phyloP scores from a whole-genome alignment of 2,329 filamentous ascomycete species.

The Cadophora malorum region DNA sequence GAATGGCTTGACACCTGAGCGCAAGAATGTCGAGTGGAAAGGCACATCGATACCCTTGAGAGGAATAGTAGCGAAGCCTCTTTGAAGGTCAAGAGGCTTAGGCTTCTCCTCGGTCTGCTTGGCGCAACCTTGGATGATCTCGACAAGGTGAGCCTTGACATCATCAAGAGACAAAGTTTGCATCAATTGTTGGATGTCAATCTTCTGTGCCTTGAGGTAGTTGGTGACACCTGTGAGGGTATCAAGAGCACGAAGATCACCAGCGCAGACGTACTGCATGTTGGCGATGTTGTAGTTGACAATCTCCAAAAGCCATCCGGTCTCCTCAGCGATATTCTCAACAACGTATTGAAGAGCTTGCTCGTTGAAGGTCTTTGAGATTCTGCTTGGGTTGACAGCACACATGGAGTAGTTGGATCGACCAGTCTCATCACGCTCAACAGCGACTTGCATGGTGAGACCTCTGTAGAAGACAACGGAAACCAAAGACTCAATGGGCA shows the following conservation, averaged over 20 bases:
- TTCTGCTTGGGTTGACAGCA: conserved; percentile 96
- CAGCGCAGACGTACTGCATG: conserved; percentile 77
- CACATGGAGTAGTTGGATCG: conserved; percentile 99
- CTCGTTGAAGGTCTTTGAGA: conserved; percentile 99
- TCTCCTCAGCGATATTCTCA: conserved; percentile 91
- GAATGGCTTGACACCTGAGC: conserved; percentile 99
- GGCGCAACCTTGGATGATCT: conserved; percentile 90
- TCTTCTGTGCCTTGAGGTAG: conserved; percentile 95
- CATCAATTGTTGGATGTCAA: conserved; percentile 94
- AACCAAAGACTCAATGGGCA: conserved; percentile 98
- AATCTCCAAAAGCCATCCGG: conserved; percentile 95
- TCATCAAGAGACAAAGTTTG: conserved; percentile 86
- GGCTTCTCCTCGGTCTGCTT: conserved; percentile 90
- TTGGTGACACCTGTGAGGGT: conserved; percentile 77
- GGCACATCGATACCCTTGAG: conserved; percentile 97
- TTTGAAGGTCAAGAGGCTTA: conserved; percentile 84
- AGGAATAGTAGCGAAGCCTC: conserved; percentile 96
- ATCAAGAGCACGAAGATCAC: conserved; percentile 74
- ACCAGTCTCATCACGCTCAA: conserved; percentile 91
- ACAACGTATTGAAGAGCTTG: conserved; percentile 96
- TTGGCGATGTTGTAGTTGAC: conserved; percentile 89
- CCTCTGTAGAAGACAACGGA: conserved; percentile 99
- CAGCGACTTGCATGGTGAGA: conserved; percentile 98
- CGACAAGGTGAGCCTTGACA: conserved; percentile 85
- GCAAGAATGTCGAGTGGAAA: conserved; percentile 98